These are phyloP conservation scores for Pseudogymnoascus sp. DNA, from an alignment of 2,329 filamentous ascomycete genomes.

Conservation along the genomic window DNA sequence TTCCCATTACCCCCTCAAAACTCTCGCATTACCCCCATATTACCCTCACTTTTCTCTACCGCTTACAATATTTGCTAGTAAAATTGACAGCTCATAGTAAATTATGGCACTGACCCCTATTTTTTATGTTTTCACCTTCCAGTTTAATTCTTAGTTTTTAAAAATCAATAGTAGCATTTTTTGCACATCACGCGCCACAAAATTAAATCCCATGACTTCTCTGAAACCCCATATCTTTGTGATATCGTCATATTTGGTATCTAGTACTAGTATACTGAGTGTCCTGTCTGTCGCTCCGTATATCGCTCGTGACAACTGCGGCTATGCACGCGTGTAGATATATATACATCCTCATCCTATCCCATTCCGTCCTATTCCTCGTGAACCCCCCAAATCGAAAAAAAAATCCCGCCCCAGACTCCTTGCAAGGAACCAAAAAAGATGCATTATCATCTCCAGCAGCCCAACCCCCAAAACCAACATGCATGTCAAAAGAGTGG, in stretches of 20 bases:
- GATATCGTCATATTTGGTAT: slow-evolving; percentile 1
- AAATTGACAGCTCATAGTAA: not conserved
- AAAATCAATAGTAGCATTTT: not conserved
- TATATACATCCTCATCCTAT: not conserved
- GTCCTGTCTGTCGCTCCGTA: not conserved
- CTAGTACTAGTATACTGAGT: not conserved
- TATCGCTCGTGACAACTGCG: not conserved
- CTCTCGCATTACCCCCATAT: not conserved
- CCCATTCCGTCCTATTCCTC: not conserved
- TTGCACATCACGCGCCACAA: not conserved
- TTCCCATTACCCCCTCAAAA: not conserved
- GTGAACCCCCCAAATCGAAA: not conserved
- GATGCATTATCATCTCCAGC: not conserved
- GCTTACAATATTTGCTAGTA: not conserved
- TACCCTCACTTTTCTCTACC: not conserved
- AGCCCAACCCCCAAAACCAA: not conserved
- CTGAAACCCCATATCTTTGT: not conserved
- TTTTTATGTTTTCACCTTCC: not conserved
- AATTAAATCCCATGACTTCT: not conserved
- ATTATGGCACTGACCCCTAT: not conserved
- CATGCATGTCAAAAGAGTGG: not conserved
- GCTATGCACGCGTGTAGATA: not conserved
- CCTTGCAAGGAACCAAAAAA: not conserved
- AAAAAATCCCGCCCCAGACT: not conserved
- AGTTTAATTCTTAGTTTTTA: not conserved